Evolutionary conservation across 805 yeast species (phyloP), one percentile per base, ranked within the genome.

Genomic region (Saturnispora bothae): DNA sequence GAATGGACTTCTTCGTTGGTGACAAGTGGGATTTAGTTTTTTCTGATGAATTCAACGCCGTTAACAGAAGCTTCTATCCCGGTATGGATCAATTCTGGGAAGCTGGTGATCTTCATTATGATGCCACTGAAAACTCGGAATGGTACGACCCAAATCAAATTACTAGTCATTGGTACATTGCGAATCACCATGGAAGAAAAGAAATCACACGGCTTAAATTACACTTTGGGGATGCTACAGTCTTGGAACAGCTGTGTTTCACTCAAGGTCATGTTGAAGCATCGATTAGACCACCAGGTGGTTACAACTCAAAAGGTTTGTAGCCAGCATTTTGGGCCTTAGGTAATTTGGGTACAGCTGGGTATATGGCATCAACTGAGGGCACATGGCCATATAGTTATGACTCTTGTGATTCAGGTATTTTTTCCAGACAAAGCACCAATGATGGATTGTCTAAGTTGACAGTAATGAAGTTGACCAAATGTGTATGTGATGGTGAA

Each of bases 301-400:
- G 68, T 46, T 88, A 85, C 47, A 60, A 70, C 39, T 67, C 76
- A 19, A 65, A 75, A 5, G 95, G 95, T 14, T 64, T 83, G 44
- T 83, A 94, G 95, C 94, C 95, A 1, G 95, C 92, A 62, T 52
- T 82, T 38, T 83, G 94, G 94, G 69, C 89, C 5, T 65, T 84
- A 70, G 94, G 94, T 25, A 83, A 83, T 52, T 64, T 83, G 47
- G 95, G 79, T 13, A 71, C 94, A 47, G 85, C 94, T 0, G 95
- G 95, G 3, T 83, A 70, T 52, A 59, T 73, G 57, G 83, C 88
- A 4, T 62, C 83, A 4, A 71, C 94, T 4, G 88, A 83, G 22
- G 94, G 94, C 36, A 76, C 80, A 20, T 84, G 95, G 95, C 94
- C 95, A 5, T 84, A 83, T 51, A 64, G 83, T 3, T 83, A 83